These are phyloP conservation scores for Cytospora mali DNA, from an alignment of 2,329 filamentous ascomycete genomes.

Conservation along the genomic window DNA sequence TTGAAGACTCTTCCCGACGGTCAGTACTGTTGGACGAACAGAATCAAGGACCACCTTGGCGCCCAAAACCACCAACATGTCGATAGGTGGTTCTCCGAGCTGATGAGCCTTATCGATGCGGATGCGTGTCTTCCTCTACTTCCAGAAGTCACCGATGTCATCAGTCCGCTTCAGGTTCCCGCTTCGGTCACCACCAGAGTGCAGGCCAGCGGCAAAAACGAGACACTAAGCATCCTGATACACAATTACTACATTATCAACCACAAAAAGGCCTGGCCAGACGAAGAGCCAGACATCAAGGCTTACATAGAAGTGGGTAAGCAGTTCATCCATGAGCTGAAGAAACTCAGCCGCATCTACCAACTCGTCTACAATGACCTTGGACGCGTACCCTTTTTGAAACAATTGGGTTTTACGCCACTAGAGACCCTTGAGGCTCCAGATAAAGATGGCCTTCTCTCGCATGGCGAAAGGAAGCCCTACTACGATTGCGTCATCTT, in stretches of 20 bases:
- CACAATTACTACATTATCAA: constrained; percentile 35
- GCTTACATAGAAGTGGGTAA: constrained; percentile 29
- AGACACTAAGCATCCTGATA: constrained; percentile 31
- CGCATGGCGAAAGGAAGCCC: constrained; percentile 25
- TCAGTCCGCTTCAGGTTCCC: constrained; percentile 18
- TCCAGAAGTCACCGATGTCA: not conserved
- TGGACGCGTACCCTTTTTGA: constrained; percentile 18
- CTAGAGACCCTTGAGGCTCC: constrained; percentile 18
- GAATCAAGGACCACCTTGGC: constrained; percentile 20
- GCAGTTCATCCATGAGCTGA: constrained; percentile 24
- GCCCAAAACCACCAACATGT: constrained; percentile 11
- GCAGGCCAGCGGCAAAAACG: constrained; percentile 10
- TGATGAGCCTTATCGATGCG: not conserved
- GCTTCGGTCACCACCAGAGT: constrained; percentile 14
- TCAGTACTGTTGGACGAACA: constrained; percentile 25
- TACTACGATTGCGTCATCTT: constrained; percentile 31
- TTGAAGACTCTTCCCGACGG: constrained; percentile 18
- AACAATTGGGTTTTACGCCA: constrained; percentile 19
- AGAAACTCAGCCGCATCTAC: constrained; percentile 22
- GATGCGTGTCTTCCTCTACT: not conserved
- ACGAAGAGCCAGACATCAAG: constrained; percentile 28
- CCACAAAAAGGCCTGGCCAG: not conserved
- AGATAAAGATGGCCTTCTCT: constrained; percentile 19
- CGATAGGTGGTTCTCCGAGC: constrained; percentile 14
- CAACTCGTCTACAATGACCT: constrained; percentile 14